Conservation (phyloP, 257 asterid genomes). For the Fraxinus americana region DNA sequence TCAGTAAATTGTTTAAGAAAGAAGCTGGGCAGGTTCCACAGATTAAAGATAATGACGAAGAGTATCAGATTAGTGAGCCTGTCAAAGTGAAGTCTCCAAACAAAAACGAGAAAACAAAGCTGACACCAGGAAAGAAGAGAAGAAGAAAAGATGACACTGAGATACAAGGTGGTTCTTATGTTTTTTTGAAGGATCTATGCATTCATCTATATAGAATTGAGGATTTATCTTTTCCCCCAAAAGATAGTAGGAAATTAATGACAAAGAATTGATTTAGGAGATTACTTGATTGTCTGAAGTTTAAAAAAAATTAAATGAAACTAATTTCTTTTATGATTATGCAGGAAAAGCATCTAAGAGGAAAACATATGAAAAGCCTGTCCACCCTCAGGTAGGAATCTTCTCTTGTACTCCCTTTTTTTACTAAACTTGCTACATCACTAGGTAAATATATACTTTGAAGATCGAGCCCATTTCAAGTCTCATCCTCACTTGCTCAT, state of each 20-base stretch:
- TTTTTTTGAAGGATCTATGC: not conserved
- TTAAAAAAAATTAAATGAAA: not conserved
- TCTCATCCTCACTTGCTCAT: slow-evolving; percentile 3
- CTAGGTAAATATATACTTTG: not conserved
- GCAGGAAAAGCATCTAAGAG: slow-evolving; percentile 42
- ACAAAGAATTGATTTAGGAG: slow-evolving; percentile 7
- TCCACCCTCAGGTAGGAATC: slow-evolving; percentile 45
- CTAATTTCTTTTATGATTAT: slow-evolving; percentile 13
- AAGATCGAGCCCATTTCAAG: slow-evolving; percentile 3
- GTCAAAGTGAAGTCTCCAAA: slow-evolving; percentile 41
- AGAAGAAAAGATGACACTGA: slow-evolving; percentile 32
- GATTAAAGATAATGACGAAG: slow-evolving; percentile 30
- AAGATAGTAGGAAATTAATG: not conserved
- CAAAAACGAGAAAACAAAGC: slow-evolving; percentile 35
- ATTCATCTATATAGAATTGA: slow-evolving; percentile 4
- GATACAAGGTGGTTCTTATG: slow-evolving; percentile 35
- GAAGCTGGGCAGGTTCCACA: slow-evolving; percentile 22
- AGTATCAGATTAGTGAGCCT: slow-evolving; percentile 25
- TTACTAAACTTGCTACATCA: not conserved
- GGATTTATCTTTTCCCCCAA: slow-evolving; percentile 3
- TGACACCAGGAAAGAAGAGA: slow-evolving; percentile 45
- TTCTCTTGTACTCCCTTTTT: slow-evolving; percentile 10
- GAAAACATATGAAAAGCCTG: slow-evolving; percentile 33
- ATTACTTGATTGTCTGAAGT: slow-evolving; percentile 1
- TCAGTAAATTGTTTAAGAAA: slow-evolving; percentile 54